Conservation (phyloP, 495 filamentous ascomycete species). For the Tuber calosporum region DNA sequence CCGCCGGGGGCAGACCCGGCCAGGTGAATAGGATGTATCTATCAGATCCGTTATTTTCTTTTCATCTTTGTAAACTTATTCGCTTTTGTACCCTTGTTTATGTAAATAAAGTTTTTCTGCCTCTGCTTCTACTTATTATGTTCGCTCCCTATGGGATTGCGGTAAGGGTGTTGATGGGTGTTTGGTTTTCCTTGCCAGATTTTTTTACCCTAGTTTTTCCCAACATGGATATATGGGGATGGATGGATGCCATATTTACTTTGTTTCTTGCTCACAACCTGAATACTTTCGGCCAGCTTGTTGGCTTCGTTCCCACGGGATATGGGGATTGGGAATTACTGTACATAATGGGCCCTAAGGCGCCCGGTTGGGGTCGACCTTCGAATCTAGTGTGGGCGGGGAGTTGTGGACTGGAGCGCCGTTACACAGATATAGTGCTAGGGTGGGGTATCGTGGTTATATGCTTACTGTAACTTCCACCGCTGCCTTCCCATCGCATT, state of each 20-base stretch:
- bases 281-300: not conserved
- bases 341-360: not conserved
- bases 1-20: constrained; percentile 44
- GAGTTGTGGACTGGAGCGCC: too few species aligned
- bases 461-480: too few species aligned
- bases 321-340: not conserved
- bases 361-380: not conserved
- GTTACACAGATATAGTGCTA: too few species aligned
- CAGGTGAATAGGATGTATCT: not conserved
- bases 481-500: too few species aligned
- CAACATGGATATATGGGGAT: not conserved
- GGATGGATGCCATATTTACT: not conserved
- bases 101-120: not conserved
- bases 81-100: not conserved
- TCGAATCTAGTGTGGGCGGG: not conserved
- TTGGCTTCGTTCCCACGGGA: not conserved
- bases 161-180: not conserved
- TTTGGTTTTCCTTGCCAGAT: not conserved
- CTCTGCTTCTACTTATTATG: not conserved
- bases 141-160: not conserved
- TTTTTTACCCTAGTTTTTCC: not conserved
- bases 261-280: not conserved
- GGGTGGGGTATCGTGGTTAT: too few species aligned
- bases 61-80: not conserved
- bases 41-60: not conserved